Conservation (phyloP, 257 asterid genomes). For the Leonotis leonurus region DNA sequence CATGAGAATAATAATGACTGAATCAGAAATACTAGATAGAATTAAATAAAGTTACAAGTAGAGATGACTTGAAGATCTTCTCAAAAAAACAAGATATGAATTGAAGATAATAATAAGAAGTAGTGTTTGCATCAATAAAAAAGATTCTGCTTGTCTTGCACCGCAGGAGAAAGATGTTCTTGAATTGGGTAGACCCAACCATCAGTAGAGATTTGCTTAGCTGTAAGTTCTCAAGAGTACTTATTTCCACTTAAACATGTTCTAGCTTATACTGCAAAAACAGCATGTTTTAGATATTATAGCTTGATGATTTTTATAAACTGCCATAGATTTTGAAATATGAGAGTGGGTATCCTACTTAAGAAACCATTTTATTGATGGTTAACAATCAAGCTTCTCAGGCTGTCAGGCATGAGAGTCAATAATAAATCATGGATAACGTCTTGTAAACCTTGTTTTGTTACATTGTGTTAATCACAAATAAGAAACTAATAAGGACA, state of each 20-base stretch:
- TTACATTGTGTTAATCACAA: neutral
- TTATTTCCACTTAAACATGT: neutral
- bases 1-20: neutral
- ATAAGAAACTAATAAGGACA: neutral
- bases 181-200: neutral
- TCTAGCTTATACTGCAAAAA: neutral
- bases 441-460: neutral
- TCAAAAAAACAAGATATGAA: too few relatives aligned
- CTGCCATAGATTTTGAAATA: conserved; percentile 8
- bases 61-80: conserved; percentile 8
- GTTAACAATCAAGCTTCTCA: conserved; percentile 3
- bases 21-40: neutral
- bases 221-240: neutral
- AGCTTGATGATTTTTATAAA: conserved; percentile 8
- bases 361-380: conserved; percentile 3
- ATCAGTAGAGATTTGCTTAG: neutral
- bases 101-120: conserved; percentile 12
- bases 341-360: neutral
- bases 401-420: neutral
- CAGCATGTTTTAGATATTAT: neutral
- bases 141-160: neutral
- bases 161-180: neutral
- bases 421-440: conserved; percentile 2
- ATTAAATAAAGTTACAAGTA: neutral
- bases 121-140: conserved; percentile 14